phyloP scores from a whole-genome alignment of 1,284 basidiomycete species.

The Termitomyces sp. region DNA sequence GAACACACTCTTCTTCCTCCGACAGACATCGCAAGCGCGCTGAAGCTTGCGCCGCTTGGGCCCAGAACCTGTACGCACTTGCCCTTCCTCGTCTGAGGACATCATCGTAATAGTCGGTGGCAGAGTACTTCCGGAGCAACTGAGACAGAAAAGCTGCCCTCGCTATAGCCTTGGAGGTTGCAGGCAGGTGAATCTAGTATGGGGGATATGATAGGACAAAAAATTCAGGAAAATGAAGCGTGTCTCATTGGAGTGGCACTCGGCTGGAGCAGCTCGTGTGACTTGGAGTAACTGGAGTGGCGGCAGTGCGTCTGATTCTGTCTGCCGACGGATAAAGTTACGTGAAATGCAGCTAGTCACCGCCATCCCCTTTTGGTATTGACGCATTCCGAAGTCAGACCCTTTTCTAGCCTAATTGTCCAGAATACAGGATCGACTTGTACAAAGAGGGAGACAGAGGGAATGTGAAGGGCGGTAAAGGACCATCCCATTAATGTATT shows the following conservation, averaged over 20 bases:
- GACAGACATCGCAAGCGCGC: conserved; percentile 18
- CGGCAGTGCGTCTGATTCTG: neutral
- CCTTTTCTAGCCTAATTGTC: neutral
- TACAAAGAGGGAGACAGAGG: neutral
- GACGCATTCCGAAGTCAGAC: neutral
- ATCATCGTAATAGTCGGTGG: neutral
- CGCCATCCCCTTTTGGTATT: conserved; percentile 9
- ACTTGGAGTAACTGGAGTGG: neutral
- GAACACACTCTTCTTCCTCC: conserved; percentile 17
- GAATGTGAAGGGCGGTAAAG: neutral
- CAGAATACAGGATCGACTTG: neutral
- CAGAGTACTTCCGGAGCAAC: neutral
- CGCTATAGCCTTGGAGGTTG: neutral
- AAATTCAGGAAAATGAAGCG: neutral
- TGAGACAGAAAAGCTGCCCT: neutral
- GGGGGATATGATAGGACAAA: neutral
- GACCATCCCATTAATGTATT: neutral
- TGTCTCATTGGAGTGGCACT: neutral
- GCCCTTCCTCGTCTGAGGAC: conserved; percentile 10
- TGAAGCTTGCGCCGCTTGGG: conserved; percentile 11
- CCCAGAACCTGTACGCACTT: neutral
- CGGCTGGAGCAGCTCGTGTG: neutral
- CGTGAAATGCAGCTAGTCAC: conserved; percentile 7
- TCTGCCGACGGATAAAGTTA: conserved; percentile 2
- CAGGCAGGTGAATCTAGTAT: neutral